Evolutionary conservation across 225 moss, liverwort and hornwort genomes (phyloP), one percentile per base, ranked within the genome.

Genomic region (Ulota crispa): DNA sequence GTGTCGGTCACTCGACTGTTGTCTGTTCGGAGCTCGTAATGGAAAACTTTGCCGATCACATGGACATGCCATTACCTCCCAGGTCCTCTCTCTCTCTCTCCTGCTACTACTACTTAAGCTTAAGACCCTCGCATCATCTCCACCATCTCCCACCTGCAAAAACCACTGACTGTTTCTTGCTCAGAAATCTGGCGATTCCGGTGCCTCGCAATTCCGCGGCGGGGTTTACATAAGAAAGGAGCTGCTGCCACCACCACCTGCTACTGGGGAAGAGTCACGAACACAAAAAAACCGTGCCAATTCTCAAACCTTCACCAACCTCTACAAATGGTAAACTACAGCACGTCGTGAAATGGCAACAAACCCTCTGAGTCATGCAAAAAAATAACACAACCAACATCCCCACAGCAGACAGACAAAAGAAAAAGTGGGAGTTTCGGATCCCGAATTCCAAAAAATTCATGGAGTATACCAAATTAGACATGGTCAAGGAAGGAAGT

Each of bases 11-110:
- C 72, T 26, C 54, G 42, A 77, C n/a, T 54, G 78, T 61, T 57
- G 74, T 72, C 45, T 37, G 50, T 37, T 31, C 21, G 37, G 47
- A 43, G 79, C 80, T 52, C 80, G 73, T 26, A 45, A 55, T 31
- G 69, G 24, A 52, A 80, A 70, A 57, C 27, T 66, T 59, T 70
- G 42, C 27, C 66, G 59, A 78, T 70, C 80, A 63, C 70, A 80
- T 15, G 52, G 77, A 75, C 68, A 77, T 81, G 75, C 43, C 77
- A 84, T 85, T 61, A 80, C 77, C 84, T 75, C 64, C 16, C 16
- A 10, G 19, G 9, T 13, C 57, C 63, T 27, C 26, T 55, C 39
- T 39, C 27, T 20, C 64, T 31, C 27, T 47, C 45, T 67, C n/a
- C 30, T 26, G 16, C 75, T 27, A 50, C 50, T 27, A 18, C 18